A percentile compares a stretch with the other conserved stretches of the same genome.
These are phyloP conservation scores for Penicillium cosmopolitanum DNA, from an alignment of 495 filamentous ascomycete species.

Conservation along the genomic window DNA sequence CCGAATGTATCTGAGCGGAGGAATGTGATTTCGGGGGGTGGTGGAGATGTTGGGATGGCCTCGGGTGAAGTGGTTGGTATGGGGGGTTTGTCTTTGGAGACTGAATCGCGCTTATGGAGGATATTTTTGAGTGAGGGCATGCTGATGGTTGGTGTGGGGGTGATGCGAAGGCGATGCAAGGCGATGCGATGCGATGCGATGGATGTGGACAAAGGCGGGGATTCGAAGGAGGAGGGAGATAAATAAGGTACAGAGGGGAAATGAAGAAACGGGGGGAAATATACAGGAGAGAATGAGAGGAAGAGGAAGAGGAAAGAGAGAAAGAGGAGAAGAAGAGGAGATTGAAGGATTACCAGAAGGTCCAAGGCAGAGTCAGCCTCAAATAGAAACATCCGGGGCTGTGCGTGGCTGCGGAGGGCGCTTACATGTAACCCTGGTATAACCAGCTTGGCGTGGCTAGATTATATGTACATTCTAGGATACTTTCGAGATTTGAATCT, in stretches of 20 bases:
- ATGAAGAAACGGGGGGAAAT: neutral
- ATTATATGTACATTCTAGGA: neutral
- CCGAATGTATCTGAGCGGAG: constrained; percentile 80
- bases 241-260: neutral
- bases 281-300: neutral
- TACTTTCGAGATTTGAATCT: neutral
- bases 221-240: neutral
- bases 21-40: constrained; percentile 77
- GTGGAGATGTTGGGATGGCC: constrained; percentile 14
- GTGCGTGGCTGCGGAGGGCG: constrained; percentile 6
- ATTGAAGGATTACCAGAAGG: neutral
- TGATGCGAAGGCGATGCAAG: constrained; percentile 9
- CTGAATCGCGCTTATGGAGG: constrained; percentile 72
- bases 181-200: neutral
- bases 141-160: constrained; percentile 21
- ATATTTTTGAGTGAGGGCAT: constrained; percentile 75
- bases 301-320: neutral
- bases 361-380: neutral
- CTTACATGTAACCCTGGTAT: neutral
- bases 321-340: neutral
- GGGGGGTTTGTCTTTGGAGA: constrained; percentile 32
- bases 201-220: neutral
- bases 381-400: constrained; percentile 25
- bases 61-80: constrained; percentile 2
- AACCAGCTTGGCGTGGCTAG: neutral